phyloP scores from a whole-genome alignment of 2,329 filamentous ascomycete genomes.

The Cladosporium sp. region DNA sequence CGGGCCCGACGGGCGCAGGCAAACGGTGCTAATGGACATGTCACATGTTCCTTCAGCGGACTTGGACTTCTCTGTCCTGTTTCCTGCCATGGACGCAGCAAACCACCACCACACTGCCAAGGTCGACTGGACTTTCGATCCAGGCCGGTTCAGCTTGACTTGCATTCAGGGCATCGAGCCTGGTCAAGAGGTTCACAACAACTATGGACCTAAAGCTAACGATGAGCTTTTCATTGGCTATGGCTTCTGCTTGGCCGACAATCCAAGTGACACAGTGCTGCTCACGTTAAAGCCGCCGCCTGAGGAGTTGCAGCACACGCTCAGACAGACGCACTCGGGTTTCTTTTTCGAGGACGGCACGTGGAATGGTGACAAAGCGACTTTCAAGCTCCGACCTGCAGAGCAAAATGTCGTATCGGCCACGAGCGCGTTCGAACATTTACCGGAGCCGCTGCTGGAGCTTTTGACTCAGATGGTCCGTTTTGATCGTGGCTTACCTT shows the following conservation, averaged over 20 bases:
- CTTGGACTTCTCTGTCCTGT: constrained; percentile 39
- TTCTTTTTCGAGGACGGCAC: constrained; percentile 27
- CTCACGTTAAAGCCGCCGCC: constrained; percentile 37
- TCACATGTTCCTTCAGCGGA: constrained; percentile 27
- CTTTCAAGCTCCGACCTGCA: constrained; percentile 29
- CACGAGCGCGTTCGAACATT: constrained; percentile 18
- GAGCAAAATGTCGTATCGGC: constrained; percentile 9
- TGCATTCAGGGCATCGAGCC: constrained; percentile 28
- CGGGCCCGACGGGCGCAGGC: constrained; percentile 20
- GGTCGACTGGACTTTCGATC: constrained; percentile 43
- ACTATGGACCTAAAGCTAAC: constrained; percentile 49
- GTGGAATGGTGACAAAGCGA: constrained; percentile 32
- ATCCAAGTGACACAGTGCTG: constrained; percentile 42
- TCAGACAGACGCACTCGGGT: constrained; percentile 27
- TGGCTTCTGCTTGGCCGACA: constrained; percentile 44
- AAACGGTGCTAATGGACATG: constrained; percentile 31
- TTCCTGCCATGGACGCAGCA: constrained; percentile 44
- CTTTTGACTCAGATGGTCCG: constrained; percentile 31
- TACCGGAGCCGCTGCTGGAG: constrained; percentile 30
- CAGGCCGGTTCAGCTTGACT: constrained; percentile 35
- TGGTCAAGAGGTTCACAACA: constrained; percentile 45
- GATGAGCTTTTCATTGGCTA: constrained; percentile 49
- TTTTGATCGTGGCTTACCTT: constrained; percentile 27
- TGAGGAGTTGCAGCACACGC: constrained; percentile 28
- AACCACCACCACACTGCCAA: constrained; percentile 44